Percentiles rank a stretch among this genome's conserved stretches.
These are phyloP conservation scores for Lipomyces chichibuensis DNA, from an alignment of 805 yeast genomes.

Conservation along the genomic window DNA sequence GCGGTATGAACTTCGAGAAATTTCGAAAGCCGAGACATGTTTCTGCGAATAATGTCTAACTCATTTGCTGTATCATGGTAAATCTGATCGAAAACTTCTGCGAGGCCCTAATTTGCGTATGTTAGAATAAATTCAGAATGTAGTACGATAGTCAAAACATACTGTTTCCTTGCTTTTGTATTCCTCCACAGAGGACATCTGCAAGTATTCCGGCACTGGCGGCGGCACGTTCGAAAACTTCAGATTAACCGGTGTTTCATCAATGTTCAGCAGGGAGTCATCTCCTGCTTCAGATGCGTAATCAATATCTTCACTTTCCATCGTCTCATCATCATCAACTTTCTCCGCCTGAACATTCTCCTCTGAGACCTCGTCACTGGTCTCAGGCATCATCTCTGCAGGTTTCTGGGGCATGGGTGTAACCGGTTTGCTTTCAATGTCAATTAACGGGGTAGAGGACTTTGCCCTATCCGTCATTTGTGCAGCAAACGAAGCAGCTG, in stretches of 20 bases:
- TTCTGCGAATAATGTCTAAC: slow-evolving; percentile 9
- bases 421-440: neutral
- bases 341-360: slow-evolving; percentile 12
- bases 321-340: neutral
- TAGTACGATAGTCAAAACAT: neutral
- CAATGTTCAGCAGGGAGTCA: neutral
- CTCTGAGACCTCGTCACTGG: neutral
- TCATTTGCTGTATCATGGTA: slow-evolving; percentile 11
- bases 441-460: neutral
- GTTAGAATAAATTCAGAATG: neutral
- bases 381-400: neutral
- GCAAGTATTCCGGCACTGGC: slow-evolving; percentile 18
- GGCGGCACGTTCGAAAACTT: slow-evolving; percentile 4
- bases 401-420: neutral
- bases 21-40: slow-evolving; percentile 1
- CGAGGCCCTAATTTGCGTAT: slow-evolving; percentile 6
- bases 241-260: neutral
- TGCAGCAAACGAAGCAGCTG: neutral
- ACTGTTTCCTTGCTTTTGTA: neutral
- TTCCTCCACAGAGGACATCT: neutral
- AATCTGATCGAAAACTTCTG: slow-evolving; percentile 15
- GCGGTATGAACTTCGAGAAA: neutral
- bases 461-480: neutral
- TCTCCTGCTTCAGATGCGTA: neutral
- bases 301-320: slow-evolving; percentile 4